phyloP scores from a whole-genome alignment of 352 stramenopile species.

The Aphanomyces euteiches region DNA sequence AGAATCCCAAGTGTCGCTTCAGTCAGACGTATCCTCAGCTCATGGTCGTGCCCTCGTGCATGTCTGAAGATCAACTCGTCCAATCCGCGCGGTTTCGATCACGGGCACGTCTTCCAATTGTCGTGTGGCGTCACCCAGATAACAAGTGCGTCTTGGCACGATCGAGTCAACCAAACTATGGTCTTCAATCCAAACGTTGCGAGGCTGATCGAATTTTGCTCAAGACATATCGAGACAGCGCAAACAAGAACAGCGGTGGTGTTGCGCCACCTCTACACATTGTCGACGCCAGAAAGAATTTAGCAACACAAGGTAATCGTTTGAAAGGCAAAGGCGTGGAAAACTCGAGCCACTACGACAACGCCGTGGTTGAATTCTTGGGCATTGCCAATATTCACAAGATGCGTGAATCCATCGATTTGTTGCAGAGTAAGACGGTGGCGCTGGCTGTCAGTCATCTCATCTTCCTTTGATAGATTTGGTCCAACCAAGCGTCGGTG shows the following conservation, averaged over 20 bases:
- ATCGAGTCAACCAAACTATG: constrained; percentile 94
- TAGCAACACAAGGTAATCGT: constrained; percentile 77
- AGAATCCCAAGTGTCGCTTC: constrained; percentile 89
- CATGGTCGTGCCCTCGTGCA: constrained; percentile 91
- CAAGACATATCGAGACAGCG: constrained; percentile 78
- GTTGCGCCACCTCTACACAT: constrained; percentile 76
- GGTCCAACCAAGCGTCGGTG: constrained; percentile 71
- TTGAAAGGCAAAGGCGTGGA: constrained; percentile 91
- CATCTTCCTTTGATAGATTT: constrained; percentile 40
- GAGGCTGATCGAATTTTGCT: constrained; percentile 89
- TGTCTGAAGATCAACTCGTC: constrained; percentile 90
- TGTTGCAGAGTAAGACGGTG: constrained; percentile 42
- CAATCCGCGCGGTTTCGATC: constrained; percentile 89
- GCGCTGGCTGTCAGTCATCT: constrained; percentile 35
- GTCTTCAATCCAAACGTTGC: constrained; percentile 92
- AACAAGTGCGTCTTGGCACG: constrained; percentile 94
- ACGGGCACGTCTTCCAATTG: constrained; percentile 87
- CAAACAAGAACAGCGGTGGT: constrained; percentile 67
- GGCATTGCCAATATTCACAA: constrained; percentile 99
- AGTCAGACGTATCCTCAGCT: constrained; percentile 93
- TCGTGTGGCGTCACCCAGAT: constrained; percentile 89
- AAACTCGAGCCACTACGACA: constrained; percentile 95
- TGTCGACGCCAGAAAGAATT: constrained; percentile 75
- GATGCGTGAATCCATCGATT: constrained; percentile 93
- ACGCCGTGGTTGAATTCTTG: constrained; percentile 95